Evolutionary conservation across 768 basidiomycete species (phyloP).

Genomic region (Naganishia vaughanmartiniae): DNA sequence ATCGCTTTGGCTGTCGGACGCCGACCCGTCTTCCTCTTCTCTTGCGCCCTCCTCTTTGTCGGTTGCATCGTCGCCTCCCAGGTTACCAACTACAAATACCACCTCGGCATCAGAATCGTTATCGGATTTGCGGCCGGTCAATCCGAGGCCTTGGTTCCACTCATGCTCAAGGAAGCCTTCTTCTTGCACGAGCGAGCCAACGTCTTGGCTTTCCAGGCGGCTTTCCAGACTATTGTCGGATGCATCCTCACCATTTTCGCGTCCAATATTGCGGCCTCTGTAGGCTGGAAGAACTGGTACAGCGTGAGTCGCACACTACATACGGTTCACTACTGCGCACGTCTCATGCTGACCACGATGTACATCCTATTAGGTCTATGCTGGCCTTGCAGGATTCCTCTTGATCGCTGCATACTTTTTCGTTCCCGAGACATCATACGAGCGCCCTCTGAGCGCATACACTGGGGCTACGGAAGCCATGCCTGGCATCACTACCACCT

Average conservation of each 20-base stretch:
- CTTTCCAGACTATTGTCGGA: slow-evolving; percentile 21
- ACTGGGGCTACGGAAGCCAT: background rate
- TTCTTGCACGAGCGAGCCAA: slow-evolving; percentile 24
- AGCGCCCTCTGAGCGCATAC: slow-evolving; percentile 11
- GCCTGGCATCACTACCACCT: background rate
- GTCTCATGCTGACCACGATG: background rate
- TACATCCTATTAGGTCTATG: background rate
- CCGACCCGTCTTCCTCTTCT: slow-evolving; percentile 12
- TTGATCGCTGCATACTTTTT: slow-evolving; percentile 17
- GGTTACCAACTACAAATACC: slow-evolving; percentile 12
- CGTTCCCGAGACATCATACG: slow-evolving; percentile 5
- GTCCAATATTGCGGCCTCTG: slow-evolving; percentile 13
- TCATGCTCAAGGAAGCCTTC: slow-evolving; percentile 21
- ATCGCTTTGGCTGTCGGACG: slow-evolving; percentile 5
- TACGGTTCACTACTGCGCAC: background rate
- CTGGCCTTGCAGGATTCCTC: slow-evolving; percentile 8
- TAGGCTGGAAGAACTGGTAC: slow-evolving; percentile 24
- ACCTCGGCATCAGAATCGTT: slow-evolving; percentile 16
- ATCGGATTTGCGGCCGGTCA: slow-evolving; percentile 21
- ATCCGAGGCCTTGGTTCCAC: slow-evolving; percentile 21
- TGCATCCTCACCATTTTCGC: slow-evolving; percentile 20
- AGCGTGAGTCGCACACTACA: background rate
- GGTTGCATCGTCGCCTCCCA: slow-evolving; percentile 13
- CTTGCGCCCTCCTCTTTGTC: slow-evolving; percentile 3
- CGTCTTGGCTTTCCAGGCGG: slow-evolving; percentile 10